Evolutionary conservation across 768 basidiomycete species (phyloP), one percentile per base, ranked within the genome.

Genomic region (Lepiota brunneoincarnata): DNA sequence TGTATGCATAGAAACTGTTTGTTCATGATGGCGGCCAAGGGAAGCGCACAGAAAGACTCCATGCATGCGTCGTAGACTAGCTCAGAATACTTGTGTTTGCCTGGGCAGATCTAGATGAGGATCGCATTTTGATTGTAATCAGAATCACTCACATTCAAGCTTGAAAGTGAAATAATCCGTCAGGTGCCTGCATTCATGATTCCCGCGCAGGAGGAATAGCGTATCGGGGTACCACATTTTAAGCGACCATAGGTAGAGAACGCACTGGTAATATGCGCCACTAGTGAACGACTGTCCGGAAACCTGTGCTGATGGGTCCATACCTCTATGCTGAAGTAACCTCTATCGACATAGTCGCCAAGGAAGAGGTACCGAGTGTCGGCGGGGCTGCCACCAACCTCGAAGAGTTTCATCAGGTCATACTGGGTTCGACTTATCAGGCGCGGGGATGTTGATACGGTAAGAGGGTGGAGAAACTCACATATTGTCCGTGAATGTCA

Each of bases 201-300:
- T 99, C 45, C 97, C 97, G 46, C 97, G 91, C 34, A 99, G 81
- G 37, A 99, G 82, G 79, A 96, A 98, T 35, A 98, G 78, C 23
- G 95, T 97, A 61, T 95, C 86, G 48, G 97, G 97, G 70, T 98
- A 98, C 94, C 96, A 98, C 69, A 99, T 98, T 77, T 99, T 99
- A 69, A 99, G 79, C 2, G 93, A 83, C 95, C 95, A 99, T 24
- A 99, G 80, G 70, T 99, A 99, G 42, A 98, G 75, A 17, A 98
- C 96, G 67, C 96, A 98, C 95, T 98, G 69, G 64, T 14, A 48
- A 63, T 31, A 56, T 51, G 28, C 43, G 35, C 45, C 54, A 57
- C 52, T 60, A 61, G 53, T 17, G 48, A 50, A 24, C 31, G 11
- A 24, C 18, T 39, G 21, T 26, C 26, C 34, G 34, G n/a, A 34